Evolutionary conservation across 192 early-diverging fungal species (phyloP), one percentile per base, ranked within the genome.

Genomic region (Podila epicladia): DNA sequence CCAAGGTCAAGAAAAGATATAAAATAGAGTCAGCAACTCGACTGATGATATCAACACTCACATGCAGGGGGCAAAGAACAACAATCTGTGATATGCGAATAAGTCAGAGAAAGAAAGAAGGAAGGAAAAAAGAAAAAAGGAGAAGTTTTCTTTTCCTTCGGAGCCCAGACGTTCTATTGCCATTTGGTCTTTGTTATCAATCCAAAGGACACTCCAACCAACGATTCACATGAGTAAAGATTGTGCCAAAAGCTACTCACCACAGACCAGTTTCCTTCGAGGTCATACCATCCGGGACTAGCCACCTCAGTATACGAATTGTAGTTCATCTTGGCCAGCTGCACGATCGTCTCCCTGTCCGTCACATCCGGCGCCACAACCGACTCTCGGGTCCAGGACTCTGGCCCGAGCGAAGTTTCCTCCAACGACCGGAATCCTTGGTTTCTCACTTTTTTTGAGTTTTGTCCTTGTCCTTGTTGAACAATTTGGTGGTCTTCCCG

Each of bases 221-320:
- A 37, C 41, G 41, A 45, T 45, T 45, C 41, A 45, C 41, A 45
- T 45, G 41, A 45, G 12, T 45, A 45, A 45, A 2, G 35, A 9
- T 9, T 37, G 1, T 37, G 41, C 41, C 45, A 58, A 45, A 9
- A 41, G 2, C 45, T 26, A 7, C 82, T 78, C 78, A 89, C 89
- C 67, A 83, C 70, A 71, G 73, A 63, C 92, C 93, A 94, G 12
- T 85, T 72, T 45, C 90, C 86, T 60, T 89, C 93, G 50, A 94
- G 74, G 58, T 87, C 88, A 75, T 91, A 92, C 93, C 92, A 94
- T 29, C 87, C 90, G 41, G 87, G 86, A 11, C 86, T 84, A 28
- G 72, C 85, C 12, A 87, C 83, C 17, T 92, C 88, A 37, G 85
- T 86, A 82, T 98, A 98, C 0, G 97, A 92, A 79, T 97, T 95